Conservation (phyloP, 371 early-diverging fungal species). For the Batrachochytrium dendrobatidis region DNA sequence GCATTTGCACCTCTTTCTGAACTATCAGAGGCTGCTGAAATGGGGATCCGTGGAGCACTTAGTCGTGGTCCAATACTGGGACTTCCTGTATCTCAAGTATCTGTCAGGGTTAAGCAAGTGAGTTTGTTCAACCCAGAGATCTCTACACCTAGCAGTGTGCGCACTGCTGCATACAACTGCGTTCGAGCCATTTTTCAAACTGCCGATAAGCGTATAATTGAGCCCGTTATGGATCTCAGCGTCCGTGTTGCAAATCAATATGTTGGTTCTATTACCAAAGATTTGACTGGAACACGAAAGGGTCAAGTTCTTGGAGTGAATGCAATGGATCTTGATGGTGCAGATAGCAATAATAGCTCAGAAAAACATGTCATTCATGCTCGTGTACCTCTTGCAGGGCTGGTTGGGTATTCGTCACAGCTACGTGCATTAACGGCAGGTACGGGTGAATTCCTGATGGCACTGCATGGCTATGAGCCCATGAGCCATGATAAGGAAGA, state of each 20-base stretch:
- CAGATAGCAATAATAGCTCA: conserved; percentile 45
- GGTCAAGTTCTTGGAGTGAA: conserved; percentile 55
- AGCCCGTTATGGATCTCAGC: conserved; percentile 80
- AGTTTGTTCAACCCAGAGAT: conserved; percentile 52
- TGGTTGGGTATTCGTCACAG: conserved; percentile 83
- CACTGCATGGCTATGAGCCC: conserved; percentile 71
- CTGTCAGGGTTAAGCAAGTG: conserved; percentile 41
- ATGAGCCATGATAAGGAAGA: conserved; percentile 68
- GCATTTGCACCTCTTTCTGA: conserved; percentile 17
- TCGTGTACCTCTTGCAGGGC: conserved; percentile 68
- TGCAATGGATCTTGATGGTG: conserved; percentile 30
- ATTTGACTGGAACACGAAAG: conserved; percentile 66
- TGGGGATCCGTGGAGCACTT: conserved; percentile 65
- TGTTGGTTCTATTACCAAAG: conserved; percentile 74
- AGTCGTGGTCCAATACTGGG: conserved; percentile 74
- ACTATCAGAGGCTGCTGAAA: conserved; percentile 43
- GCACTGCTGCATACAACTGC: conserved; percentile 27
- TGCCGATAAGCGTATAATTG: conserved; percentile 43
- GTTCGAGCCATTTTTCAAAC: conserved; percentile 4
- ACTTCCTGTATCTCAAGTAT: conserved; percentile 65
- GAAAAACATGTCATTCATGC: conserved; percentile 36
- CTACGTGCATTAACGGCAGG: conserved; percentile 85
- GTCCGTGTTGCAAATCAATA: conserved; percentile 63
- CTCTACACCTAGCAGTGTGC: conserved; percentile 60
- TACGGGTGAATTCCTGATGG: conserved; percentile 68